Evolutionary conservation across 169 alveolate species (phyloP).

Genomic region (Neospora caninum): DNA sequence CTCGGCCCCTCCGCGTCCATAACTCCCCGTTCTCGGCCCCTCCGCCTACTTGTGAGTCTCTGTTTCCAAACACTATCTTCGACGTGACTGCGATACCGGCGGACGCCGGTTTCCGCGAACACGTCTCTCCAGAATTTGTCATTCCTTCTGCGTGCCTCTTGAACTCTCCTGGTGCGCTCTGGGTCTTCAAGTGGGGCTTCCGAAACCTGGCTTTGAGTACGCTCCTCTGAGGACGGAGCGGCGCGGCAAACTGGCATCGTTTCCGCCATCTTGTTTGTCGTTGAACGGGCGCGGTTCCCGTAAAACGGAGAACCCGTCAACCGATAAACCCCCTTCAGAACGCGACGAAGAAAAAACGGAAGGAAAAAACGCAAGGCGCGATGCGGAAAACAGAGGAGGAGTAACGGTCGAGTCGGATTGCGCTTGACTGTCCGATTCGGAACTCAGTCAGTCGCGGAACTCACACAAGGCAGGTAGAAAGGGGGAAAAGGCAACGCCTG

Average conservation of each 20-base stretch:
- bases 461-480: no score
- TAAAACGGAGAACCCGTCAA: no score
- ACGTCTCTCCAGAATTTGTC: slow-evolving; percentile 24
- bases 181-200: slow-evolving; percentile 1
- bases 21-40: no score
- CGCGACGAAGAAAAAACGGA: not conserved
- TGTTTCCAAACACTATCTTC: slow-evolving; percentile 28
- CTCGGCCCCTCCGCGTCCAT: no score
- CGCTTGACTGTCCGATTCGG: not conserved
- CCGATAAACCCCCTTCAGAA: not conserved
- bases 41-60: slow-evolving; percentile 15
- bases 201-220: not conserved
- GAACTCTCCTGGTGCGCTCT: not conserved
- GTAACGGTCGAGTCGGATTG: not conserved
- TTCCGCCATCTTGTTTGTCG: not conserved
- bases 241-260: not conserved
- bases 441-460: not conserved
- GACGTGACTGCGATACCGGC: not conserved
- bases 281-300: no score
- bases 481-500: no score
- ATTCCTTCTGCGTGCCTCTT: not conserved
- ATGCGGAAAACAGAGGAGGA: not conserved
- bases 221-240: not conserved
- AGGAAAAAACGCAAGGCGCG: not conserved
- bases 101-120: slow-evolving; percentile 24